Percentiles rank a stretch among this genome's conserved stretches.
phyloP scores from a whole-genome alignment of 345 rosid genomes.

The Capsella bursapastoris region DNA sequence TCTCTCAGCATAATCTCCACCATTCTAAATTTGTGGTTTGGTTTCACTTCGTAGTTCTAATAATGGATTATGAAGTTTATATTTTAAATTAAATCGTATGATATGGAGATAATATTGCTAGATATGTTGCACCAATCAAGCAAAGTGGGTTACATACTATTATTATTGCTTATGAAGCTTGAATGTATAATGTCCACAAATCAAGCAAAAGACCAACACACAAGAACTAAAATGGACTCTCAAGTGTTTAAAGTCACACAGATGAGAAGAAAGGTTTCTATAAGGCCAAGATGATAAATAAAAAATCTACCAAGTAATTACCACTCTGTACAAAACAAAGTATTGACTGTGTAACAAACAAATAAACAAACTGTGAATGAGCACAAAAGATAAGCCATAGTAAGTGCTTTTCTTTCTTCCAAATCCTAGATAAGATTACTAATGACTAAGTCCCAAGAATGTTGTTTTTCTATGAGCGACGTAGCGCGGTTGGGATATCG shows the following conservation, averaged over 20 bases:
- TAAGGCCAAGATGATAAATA: slow-evolving; percentile 25
- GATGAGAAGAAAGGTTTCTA: slow-evolving; percentile 22
- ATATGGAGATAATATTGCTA: background rate
- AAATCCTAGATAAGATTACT: slow-evolving; percentile 43
- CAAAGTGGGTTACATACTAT: background rate
- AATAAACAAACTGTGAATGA: slow-evolving; percentile 40
- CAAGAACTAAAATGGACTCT: slow-evolving; percentile 31
- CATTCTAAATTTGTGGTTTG: slow-evolving; percentile 34
- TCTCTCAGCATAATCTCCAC: slow-evolving; percentile 30
- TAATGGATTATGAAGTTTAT: background rate
- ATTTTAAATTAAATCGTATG: background rate
- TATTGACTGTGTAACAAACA: slow-evolving; percentile 44
- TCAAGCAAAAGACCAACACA: slow-evolving; percentile 23
- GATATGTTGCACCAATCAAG: slow-evolving; percentile 20
- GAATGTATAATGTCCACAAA: slow-evolving; percentile 28
- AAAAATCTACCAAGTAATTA: slow-evolving; percentile 16
- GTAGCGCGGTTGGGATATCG: slow-evolving; percentile 60
- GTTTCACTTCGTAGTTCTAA: slow-evolving; percentile 29
- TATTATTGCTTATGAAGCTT: slow-evolving; percentile 15
- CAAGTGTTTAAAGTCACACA: slow-evolving; percentile 23
- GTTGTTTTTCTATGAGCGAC: slow-evolving; percentile 57
- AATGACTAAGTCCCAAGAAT: slow-evolving; percentile 51
- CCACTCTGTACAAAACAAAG: slow-evolving; percentile 38
- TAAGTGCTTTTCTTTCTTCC: slow-evolving; percentile 24
- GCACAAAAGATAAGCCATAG: slow-evolving; percentile 30